A percentile compares a stretch with the other conserved stretches of the same genome.
Evolutionary conservation across 1,139 yeast species (phyloP).

Genomic region (Protomyces pachydermus): DNA sequence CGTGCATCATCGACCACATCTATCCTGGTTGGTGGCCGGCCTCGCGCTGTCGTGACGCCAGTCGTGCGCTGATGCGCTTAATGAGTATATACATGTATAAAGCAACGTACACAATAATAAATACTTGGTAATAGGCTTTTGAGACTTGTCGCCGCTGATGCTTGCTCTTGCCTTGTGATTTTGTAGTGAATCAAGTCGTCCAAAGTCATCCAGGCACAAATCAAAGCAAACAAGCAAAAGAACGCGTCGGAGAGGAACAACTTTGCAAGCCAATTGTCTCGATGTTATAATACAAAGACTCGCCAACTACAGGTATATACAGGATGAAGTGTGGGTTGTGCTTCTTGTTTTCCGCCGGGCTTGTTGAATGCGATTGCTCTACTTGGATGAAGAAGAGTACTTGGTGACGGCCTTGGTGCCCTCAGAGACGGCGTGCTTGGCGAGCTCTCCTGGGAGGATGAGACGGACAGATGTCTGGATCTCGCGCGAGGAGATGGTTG

Average conservation of each 20-base stretch:
- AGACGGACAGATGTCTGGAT: constrained; percentile 99
- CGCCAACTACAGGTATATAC: constrained; percentile 1
- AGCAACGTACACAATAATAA: too few relatives aligned
- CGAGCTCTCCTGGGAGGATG: constrained; percentile 98
- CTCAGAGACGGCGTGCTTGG: constrained; percentile 97
- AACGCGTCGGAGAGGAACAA: too few relatives aligned
- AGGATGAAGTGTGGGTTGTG: neutral
- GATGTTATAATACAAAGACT: neutral
- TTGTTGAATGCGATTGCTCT: neutral
- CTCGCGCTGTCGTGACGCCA: neutral
- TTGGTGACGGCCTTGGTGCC: constrained; percentile 99
- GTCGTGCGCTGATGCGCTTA: neutral
- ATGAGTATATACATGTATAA: neutral
- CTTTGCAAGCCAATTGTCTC: neutral
- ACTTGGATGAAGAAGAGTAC: constrained; percentile 64
- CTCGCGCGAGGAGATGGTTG: constrained; percentile 98
- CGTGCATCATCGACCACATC: neutral
- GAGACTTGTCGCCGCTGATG: too few relatives aligned
- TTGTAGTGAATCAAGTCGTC: too few relatives aligned
- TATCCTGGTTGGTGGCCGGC: neutral
- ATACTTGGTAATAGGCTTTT: too few relatives aligned
- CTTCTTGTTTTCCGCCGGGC: neutral
- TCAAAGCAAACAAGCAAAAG: too few relatives aligned
- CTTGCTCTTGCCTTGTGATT: too few relatives aligned
- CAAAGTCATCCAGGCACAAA: too few relatives aligned